Evolutionary conservation across 805 yeast species (phyloP), one percentile per base, ranked within the genome.

Genomic region (Saccharomycopsis capsularis): DNA sequence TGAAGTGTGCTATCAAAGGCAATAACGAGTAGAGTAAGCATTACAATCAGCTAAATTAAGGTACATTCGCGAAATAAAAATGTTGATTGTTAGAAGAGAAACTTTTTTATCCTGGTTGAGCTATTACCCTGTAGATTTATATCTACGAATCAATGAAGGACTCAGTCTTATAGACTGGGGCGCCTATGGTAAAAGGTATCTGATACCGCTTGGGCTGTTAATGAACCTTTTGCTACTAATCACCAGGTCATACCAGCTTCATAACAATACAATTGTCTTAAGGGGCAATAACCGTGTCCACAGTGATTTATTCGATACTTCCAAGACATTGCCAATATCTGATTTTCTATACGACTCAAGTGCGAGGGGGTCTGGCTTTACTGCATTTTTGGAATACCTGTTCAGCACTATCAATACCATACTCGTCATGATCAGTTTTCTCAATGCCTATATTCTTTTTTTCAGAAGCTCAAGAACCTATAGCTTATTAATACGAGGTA

Each of bases 121-220:
- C 18, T 18, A 25, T 9, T 50, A 40, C 19, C 53, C 53, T 4
- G 45, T 50, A 21, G 53, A 50, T 15, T 23, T 46, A 21, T 50
- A 45, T 22, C 42, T 49, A 3, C 35, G 11, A 7, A 7, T 48
- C 24, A 48, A 48, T 35, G 54, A 50, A 30, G 7, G 24, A 7
- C 6, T 50, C 9, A 23, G 22, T 15, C 6, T 42, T 13, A 47
- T 50, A n/a, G 48, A 50, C 19, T 47, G 51, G 51, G 54, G 47
- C 29, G 13, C 29, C 3, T 40, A 45, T 36, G 25, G 41, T 6
- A 46, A 45, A 5, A 32, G 24, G 6, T 50, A 45, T 34, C 9
- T 35, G 21, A 13, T 40, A 11, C 38, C 43, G 4, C 9, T 43
- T 3, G 44, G 44, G 18, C 2, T 50, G 3, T n/a, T 27, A 13